These are phyloP conservation scores for Boletus reticuloceps DNA, from an alignment of 768 basidiomycete genomes.

Conservation along the genomic window DNA sequence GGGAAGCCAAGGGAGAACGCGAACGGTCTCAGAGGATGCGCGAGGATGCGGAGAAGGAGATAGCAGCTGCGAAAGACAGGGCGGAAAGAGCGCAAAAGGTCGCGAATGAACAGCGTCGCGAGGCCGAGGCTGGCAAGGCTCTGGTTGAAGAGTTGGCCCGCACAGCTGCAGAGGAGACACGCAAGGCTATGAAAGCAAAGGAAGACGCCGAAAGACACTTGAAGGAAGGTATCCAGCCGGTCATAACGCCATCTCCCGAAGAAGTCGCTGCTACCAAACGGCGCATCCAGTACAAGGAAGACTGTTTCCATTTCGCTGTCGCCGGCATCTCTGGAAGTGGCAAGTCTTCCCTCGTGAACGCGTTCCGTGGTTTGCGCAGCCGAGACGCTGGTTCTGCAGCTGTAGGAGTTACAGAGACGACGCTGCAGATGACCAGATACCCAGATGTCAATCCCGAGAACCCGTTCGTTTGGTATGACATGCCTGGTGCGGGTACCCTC, in stretches of 20 bases:
- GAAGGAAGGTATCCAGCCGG: neutral
- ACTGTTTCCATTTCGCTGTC: neutral
- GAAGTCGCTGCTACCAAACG: neutral
- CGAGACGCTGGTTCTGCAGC: neutral
- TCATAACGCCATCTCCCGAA: neutral
- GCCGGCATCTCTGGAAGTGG: neutral
- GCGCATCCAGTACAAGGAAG: neutral
- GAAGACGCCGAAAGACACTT: neutral
- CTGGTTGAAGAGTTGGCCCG: neutral
- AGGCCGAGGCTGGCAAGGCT: neutral
- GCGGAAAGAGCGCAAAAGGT: neutral
- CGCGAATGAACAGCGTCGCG: neutral
- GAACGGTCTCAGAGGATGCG: neutral
- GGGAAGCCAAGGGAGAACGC: neutral
- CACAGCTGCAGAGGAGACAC: neutral
- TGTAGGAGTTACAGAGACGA: neutral
- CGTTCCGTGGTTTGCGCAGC: neutral
- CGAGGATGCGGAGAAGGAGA: neutral
- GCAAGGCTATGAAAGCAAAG: neutral
- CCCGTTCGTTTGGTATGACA: neutral
- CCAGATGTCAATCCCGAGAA: neutral
- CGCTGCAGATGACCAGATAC: neutral
- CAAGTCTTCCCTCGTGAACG: neutral
- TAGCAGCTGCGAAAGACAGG: neutral
- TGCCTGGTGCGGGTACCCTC: neutral